Conservation (phyloP, 768 basidiomycete genomes). For the Pleurotus tuber-regium region DNA sequence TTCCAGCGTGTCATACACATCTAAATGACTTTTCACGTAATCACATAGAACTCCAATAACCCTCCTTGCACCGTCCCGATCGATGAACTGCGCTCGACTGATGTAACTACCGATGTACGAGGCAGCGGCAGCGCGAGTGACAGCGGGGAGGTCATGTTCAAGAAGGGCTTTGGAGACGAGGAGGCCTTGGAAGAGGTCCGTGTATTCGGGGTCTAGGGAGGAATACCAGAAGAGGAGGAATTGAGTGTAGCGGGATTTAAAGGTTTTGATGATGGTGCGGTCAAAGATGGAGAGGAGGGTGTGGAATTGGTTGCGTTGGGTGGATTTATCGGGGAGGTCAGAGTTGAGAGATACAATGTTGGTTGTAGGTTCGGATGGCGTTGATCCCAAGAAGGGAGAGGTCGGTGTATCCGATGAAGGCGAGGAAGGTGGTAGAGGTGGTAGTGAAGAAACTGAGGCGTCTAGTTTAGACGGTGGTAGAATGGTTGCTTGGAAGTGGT, state of each 20-base stretch:
- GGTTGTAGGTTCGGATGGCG: background rate
- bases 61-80: slow-evolving; percentile 65
- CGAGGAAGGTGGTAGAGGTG: slow-evolving; percentile 22
- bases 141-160: slow-evolving; percentile 43
- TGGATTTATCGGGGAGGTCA: slow-evolving; percentile 24
- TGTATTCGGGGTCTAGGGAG: slow-evolving; percentile 84
- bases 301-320: slow-evolving; percentile 69
- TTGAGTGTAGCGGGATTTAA: slow-evolving; percentile 96
- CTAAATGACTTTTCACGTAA: slow-evolving; percentile 76
- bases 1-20: slow-evolving; percentile 51
- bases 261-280: slow-evolving; percentile 89
- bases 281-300: slow-evolving; percentile 92
- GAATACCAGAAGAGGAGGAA: slow-evolving; percentile 96
- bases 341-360: slow-evolving; percentile 3
- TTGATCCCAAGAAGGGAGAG: slow-evolving; percentile 9
- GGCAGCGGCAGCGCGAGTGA: slow-evolving; percentile 89
- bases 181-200: slow-evolving; percentile 91
- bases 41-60: slow-evolving; percentile 85
- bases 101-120: slow-evolving; percentile 94
- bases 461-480: slow-evolving; percentile 17
- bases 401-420: slow-evolving; percentile 25
- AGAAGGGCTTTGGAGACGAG: slow-evolving; percentile 91
- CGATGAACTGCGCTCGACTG: slow-evolving; percentile 84
- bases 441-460: slow-evolving; percentile 21
- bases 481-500: slow-evolving; percentile 65